These are phyloP conservation scores for Plenodomus lindquistii DNA, from an alignment of 2,329 filamentous ascomycete species.

Conservation along the genomic window DNA sequence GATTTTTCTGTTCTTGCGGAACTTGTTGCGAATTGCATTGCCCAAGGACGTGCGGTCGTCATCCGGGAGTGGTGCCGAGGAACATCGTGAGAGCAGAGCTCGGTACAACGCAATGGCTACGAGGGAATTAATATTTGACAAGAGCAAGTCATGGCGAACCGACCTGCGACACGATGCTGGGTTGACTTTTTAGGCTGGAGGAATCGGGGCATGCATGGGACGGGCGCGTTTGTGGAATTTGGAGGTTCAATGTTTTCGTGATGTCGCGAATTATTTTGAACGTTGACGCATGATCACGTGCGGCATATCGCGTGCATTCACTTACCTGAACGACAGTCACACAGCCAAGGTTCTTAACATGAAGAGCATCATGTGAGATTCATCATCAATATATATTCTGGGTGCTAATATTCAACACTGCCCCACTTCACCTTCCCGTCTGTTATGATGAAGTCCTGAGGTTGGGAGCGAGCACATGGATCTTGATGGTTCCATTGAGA, in stretches of 20 bases:
- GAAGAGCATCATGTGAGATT: no score
- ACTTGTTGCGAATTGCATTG: constrained; percentile 64
- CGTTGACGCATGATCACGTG: constrained; percentile 29
- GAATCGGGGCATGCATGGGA: constrained; percentile 52
- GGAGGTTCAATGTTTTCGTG: constrained; percentile 7
- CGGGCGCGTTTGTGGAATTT: constrained; percentile 6
- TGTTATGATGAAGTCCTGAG: neutral
- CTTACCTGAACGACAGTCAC: no score
- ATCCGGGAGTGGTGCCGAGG: constrained; percentile 57
- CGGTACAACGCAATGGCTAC: constrained; percentile 72
- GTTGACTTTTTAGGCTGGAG: constrained; percentile 51
- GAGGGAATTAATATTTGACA: neutral
- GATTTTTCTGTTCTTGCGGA: constrained; percentile 62
- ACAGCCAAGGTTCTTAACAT: no score
- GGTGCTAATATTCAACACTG: neutral
- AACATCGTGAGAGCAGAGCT: constrained; percentile 65
- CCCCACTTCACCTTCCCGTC: neutral
- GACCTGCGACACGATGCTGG: constrained; percentile 58
- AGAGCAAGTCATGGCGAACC: constrained; percentile 14
- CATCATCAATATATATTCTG: no score
- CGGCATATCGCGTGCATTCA: neutral
- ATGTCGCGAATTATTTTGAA: constrained; percentile 15
- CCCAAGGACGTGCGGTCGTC: constrained; percentile 57
- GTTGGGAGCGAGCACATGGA: neutral
- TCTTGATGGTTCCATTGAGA: constrained; percentile 15